phyloP scores from a whole-genome alignment of 257 asterid genomes.

The Solanum chiquidenum region DNA sequence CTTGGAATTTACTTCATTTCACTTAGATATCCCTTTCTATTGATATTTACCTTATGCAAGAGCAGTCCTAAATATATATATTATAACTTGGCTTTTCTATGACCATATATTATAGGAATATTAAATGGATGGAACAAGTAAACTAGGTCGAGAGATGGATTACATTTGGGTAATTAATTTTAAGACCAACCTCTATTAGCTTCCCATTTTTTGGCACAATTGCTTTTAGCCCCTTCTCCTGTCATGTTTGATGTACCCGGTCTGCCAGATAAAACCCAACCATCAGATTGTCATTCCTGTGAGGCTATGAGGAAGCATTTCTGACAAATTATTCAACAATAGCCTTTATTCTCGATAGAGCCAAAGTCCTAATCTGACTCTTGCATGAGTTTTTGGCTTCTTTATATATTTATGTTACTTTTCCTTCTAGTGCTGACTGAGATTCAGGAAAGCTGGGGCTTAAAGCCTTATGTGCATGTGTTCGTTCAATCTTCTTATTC shows the following conservation, averaged over 20 bases:
- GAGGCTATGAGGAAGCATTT: neutral
- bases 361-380: neutral
- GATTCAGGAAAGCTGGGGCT: neutral
- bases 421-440: neutral
- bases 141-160: neutral
- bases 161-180: neutral
- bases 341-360: neutral
- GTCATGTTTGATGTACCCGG: neutral
- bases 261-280: neutral
- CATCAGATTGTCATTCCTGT: neutral
- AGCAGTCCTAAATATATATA: neutral
- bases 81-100: neutral
- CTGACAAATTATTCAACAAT: neutral
- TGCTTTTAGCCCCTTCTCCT: neutral
- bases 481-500: neutral
- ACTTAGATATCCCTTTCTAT: neutral
- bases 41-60: neutral
- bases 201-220: neutral
- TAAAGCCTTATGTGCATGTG: neutral
- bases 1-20: neutral
- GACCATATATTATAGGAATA: neutral
- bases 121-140: neutral
- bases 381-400: neutral
- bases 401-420: neutral
- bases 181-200: neutral